Base-by-base conservation (phyloP, 2,329 filamentous ascomycete genomes). In the Talaromyces sp. region DNA sequence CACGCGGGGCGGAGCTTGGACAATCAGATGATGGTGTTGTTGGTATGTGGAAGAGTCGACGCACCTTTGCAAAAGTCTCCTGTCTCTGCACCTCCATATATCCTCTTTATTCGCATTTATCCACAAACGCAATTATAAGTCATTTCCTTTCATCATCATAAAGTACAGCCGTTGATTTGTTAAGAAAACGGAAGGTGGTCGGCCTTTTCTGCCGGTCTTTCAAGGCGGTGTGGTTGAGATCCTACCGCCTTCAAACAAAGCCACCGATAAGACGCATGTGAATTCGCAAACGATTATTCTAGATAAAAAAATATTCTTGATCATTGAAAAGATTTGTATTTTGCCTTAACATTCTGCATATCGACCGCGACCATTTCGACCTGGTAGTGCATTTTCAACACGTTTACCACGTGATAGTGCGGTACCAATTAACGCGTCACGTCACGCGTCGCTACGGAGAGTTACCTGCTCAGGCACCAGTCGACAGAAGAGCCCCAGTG, bases 1-100 rank as follows among this genome's bases (percentile, higher is more conserved):
- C 86, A 88, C 61, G 78, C 76, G 56, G 81, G 78, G 65, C 86
- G 87, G 60, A 89, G 77, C 82, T 85, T 67, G 47, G 61, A 40
- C 34, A 36, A 61, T 75, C 63, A 75, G 69, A 34, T 57, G 59
- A 16, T 40, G 61, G 53, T 9, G 23, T 55, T 58, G 8, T 54
- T 10, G n/a, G 30, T 27, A 4, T 18, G 23, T 56, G 14, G 27
- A 50, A 6, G 34, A 59, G 36, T 33, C 10, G 51, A 57, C 57
- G 40, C 70, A 79, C 78, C 72, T 74, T 72, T 61, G 70, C 72
- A 64, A 80, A 80, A 34, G 74, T 70, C 68, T 78, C 71, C 62
- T 80, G 76, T 52, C 74, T 70, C 57, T 69, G 68, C 59, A 66
- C 68, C 61, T 75, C 75, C 77, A 78, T 78, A 62, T 55, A 31